These are phyloP conservation scores for Byssoonygena ceratinophila DNA, from an alignment of 2,329 filamentous ascomycete genomes.

Conservation along the genomic window DNA sequence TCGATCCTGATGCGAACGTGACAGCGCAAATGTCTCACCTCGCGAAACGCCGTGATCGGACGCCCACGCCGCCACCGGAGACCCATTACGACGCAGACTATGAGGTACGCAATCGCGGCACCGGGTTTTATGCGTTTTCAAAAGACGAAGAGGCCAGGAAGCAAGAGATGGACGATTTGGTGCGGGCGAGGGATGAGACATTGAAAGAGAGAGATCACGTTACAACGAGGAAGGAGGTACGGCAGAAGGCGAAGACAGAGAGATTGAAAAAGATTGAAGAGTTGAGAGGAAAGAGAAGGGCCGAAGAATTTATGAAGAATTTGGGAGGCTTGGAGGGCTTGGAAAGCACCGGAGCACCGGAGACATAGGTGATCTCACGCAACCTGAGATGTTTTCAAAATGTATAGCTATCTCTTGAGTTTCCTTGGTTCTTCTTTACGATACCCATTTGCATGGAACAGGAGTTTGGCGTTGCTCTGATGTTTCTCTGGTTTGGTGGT, in stretches of 20 bases:
- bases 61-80: conserved; percentile 66
- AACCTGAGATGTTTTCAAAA: not conserved
- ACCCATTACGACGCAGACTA: conserved; percentile 74
- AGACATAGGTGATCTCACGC: not conserved
- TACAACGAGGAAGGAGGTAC: conserved; percentile 48
- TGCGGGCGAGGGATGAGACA: conserved; percentile 56
- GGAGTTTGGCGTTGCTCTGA: not conserved
- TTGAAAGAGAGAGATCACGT: conserved; percentile 50
- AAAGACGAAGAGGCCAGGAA: conserved; percentile 57
- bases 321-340: conserved; percentile 32
- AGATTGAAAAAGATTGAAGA: conserved; percentile 41
- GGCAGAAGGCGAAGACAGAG: conserved; percentile 53
- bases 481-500: not conserved
- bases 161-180: conserved; percentile 65
- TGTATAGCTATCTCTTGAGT: not conserved
- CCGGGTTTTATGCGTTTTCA: conserved; percentile 85
- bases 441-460: conserved; percentile 9
- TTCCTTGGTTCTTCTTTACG: not conserved
- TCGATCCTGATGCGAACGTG: conserved; percentile 58
- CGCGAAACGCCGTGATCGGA: conserved; percentile 66
- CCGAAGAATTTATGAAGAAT: conserved; percentile 60
- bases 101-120: conserved; percentile 79
- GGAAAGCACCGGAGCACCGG: conserved; percentile 13
- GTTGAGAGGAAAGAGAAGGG: conserved; percentile 54
- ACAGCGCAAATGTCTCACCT: conserved; percentile 64